These are phyloP conservation scores for Colletotrichum godetiae DNA, from an alignment of 2,329 filamentous ascomycete genomes.

Conservation along the genomic window DNA sequence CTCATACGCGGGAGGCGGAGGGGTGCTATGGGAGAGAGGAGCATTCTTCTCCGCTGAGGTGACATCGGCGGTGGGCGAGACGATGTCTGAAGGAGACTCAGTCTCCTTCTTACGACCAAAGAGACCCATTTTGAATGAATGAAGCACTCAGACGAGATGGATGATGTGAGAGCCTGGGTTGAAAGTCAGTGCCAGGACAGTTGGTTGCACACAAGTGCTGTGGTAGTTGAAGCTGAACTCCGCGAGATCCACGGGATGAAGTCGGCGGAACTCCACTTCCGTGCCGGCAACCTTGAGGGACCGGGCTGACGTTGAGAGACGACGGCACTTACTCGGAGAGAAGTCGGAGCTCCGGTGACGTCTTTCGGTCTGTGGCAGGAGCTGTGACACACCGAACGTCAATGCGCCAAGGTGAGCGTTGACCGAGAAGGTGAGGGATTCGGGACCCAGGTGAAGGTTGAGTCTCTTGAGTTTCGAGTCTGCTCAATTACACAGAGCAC, in stretches of 20 bases:
- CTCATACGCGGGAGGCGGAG: background rate
- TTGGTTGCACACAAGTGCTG: no score
- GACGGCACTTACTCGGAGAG: background rate
- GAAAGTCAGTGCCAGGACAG: background rate
- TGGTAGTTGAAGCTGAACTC: background rate
- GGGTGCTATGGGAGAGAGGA: background rate
- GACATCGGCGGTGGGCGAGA: background rate
- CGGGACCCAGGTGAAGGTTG: background rate
- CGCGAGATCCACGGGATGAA: background rate
- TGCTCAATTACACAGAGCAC: background rate
- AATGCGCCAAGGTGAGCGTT: background rate
- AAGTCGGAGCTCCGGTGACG: background rate
- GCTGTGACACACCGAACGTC: conserved; percentile 1
- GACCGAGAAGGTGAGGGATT: background rate
- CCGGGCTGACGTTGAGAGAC: background rate
- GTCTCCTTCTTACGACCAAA: conserved; percentile 17
- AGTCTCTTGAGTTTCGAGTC: background rate
- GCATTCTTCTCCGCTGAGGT: conserved; percentile 12
- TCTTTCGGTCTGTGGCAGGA: background rate
- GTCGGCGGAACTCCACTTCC: background rate
- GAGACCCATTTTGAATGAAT: conserved; percentile 6
- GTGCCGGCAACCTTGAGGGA: background rate
- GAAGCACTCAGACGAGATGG: background rate
- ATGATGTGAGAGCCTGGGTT: background rate
- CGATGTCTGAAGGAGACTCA: conserved; percentile 5